Base-by-base conservation (phyloP, 2,329 filamentous ascomycete species). In the Aspergillus novoparasiticus region DNA sequence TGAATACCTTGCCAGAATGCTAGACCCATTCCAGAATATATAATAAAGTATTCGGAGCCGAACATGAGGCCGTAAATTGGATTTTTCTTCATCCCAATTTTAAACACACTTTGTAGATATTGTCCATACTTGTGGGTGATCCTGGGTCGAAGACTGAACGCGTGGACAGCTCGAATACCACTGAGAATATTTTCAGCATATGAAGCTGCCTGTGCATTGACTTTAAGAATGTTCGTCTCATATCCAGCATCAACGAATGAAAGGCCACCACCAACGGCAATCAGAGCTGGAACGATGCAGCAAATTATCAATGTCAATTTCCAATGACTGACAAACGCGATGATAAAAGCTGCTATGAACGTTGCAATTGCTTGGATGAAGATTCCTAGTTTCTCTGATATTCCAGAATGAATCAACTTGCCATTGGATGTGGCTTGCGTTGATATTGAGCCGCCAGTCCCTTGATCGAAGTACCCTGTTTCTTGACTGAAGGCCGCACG, bases 1-100 rank as follows among this genome's bases (percentile, higher is more conserved):
- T 62, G 36, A 54, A 76, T 68, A 6, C 72, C 76, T 59, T 75
- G 71, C 75, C 73, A 79, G 64, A 87, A 81, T 36, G 83, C 84
- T 14, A 89, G 79, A 3, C 86, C 87, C 46, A 62, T 65, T 3
- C 69, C 68, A 6, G 61, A 57, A 59, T 56, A 66, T 21, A 66
- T 57, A 14, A 71, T 60, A 21, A 48, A 61, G 46, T 66, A 66
- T 41, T 69, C 61, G 3, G 39, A 50, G 1, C 62, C 59, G 23
- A 73, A 72, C 12, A 72, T 14, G 21, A 63, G 30, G 3, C 69
- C 69, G 48, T 64, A 72, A 1, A 71, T 36, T 3, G 63, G 48
- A 23, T 43, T 63, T 46, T 69, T 71, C 59, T 70, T 72, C 10
- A 55, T 63, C 1, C 68, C 67, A 0, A 68, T 30, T 4, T 23